Base-by-base conservation (phyloP, 1,139 yeast genomes). In the Kodamaea plutei region DNA sequence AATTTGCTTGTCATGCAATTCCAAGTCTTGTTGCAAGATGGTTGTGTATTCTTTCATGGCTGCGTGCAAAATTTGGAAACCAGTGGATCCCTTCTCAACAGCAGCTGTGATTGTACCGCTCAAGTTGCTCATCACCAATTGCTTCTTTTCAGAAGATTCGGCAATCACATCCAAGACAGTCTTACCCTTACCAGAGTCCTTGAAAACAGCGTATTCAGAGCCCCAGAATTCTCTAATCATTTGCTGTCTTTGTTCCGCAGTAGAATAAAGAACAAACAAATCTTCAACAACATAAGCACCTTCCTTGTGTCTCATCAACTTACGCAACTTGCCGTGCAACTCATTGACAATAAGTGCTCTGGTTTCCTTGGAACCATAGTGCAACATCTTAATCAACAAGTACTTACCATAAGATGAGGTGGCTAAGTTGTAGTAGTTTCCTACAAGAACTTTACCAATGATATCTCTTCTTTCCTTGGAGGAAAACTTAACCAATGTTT, bases 231-330 rank as follows among this genome's bases (percentile, higher is more conserved):
- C 97, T 56, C 94, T 78, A 43, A 91, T 76, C 81, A 91, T 88
- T 60, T 87, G 96, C 33, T 77, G 76, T 58, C 77, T 84, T 61
- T 91, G 97, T 40, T 80, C 85, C 25, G 82, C 73, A 17, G 88
- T 78, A 4, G 96, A 76, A 57, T 89, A 91, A 43, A 88, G 76
- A 17, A 88, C 85, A 55, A 71, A 91, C 48, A 88, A 72, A 67
- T 91, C 98, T 62, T 91, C 97, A 42, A 89, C 89, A 23, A 91
- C 97, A 51, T 91, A 88, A n/a, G 97, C 97, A 61, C 97, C 98
- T 69, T 91, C 97, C 62, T 83, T 82, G 61, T 91, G 97, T 69
- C 94, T 80, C 93, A 91, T 88, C 43, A 91, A 70, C 58, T 87
- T 89, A 56, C 96, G 72, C 48, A 87, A 75, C 48, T 82, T 82